Conservation (phyloP, 371 early-diverging fungal genomes). For the Apophysomyces elegans region DNA sequence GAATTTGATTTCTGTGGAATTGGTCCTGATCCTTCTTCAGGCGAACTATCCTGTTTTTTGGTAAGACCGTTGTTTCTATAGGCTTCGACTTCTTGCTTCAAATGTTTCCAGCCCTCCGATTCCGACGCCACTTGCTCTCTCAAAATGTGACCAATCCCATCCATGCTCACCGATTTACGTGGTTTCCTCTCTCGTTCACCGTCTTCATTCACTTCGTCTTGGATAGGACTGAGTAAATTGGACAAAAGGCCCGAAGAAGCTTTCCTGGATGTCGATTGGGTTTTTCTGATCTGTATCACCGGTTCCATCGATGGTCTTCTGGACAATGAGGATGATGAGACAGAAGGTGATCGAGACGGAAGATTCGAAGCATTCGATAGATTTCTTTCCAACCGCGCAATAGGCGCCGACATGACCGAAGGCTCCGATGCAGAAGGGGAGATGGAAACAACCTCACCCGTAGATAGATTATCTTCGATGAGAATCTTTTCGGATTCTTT, state of each 20-base stretch:
- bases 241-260: background rate
- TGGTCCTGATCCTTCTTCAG: background rate
- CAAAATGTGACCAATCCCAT: slow-evolving; percentile 2
- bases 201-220: background rate
- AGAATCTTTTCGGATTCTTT: background rate
- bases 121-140: slow-evolving; percentile 1
- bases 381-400: background rate
- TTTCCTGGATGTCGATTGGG: background rate
- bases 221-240: background rate
- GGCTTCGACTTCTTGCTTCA: slow-evolving; percentile 2
- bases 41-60: background rate
- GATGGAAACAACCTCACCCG: background rate
- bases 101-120: background rate
- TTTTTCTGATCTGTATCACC: background rate
- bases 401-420: background rate
- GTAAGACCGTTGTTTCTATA: slow-evolving; percentile 3
- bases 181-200: background rate
- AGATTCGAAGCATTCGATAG: background rate
- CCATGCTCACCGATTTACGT: slow-evolving; percentile 9
- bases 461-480: background rate
- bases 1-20: background rate
- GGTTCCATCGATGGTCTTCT: background rate
- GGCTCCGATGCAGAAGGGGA: background rate
- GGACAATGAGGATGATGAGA: background rate
- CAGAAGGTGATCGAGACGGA: background rate